phyloP scores from a whole-genome alignment of 2,329 filamentous ascomycete species.

The Sordariomycetes sp. region DNA sequence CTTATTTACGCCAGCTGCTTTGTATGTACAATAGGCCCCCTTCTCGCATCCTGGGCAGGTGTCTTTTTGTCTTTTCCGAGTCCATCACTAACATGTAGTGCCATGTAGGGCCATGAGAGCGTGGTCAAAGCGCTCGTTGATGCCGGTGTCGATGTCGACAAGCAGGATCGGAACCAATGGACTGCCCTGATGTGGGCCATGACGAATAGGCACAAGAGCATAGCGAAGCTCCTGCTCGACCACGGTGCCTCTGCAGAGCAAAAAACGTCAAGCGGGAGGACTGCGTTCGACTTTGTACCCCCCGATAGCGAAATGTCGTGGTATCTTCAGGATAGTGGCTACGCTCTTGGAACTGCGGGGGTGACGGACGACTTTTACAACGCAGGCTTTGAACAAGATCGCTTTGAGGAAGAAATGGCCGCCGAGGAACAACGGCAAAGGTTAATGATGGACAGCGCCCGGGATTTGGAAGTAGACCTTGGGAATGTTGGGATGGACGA shows the following conservation, averaged over 20 bases:
- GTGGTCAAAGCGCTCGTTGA: constrained; percentile 78
- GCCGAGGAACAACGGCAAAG: constrained; percentile 90
- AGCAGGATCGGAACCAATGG: constrained; percentile 94
- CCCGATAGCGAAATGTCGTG: constrained; percentile 95
- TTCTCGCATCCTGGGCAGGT: neutral
- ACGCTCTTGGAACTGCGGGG: constrained; percentile 72
- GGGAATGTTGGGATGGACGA: constrained; percentile 95
- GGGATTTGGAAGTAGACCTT: constrained; percentile 91
- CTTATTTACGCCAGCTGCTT: constrained; percentile 98
- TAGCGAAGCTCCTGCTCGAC: constrained; percentile 85
- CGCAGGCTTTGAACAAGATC: constrained; percentile 81
- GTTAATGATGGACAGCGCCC: constrained; percentile 99
- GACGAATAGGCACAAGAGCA: constrained; percentile 95
- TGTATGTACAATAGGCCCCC: constrained; percentile 37
- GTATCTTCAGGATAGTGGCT: constrained; percentile 90
- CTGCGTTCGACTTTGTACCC: constrained; percentile 89
- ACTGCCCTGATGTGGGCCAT: constrained; percentile 99
- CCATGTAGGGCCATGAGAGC: constrained; percentile 65
- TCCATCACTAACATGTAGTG: neutral
- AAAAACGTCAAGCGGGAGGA: constrained; percentile 87
- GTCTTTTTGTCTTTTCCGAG: neutral
- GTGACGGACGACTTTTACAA: constrained; percentile 88
- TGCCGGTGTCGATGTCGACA: constrained; percentile 80
- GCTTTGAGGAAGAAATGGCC: constrained; percentile 93
- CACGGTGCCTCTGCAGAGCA: constrained; percentile 92